Percentiles rank a stretch among this genome's conserved stretches.
Conservation (phyloP, 352 stramenopile genomes). For the Pythium phragmitis region DNA sequence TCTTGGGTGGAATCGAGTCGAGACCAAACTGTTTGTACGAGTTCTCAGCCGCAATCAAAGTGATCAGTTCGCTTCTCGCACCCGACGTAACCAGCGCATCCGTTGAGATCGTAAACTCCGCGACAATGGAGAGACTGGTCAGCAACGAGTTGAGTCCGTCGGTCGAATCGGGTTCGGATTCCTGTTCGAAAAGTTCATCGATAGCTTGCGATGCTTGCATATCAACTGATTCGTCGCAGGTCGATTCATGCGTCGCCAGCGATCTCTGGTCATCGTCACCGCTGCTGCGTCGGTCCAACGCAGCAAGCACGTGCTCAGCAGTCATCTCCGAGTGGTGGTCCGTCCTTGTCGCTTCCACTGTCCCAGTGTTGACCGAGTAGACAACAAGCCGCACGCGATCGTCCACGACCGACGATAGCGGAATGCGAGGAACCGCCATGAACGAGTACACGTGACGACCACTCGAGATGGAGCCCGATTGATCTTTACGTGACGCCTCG, state of each 20-base stretch:
- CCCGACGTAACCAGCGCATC: conserved; percentile 60
- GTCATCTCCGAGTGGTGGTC: conserved; percentile 73
- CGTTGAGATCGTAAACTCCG: conserved; percentile 75
- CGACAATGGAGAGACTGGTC: conserved; percentile 49
- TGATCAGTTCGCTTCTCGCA: conserved; percentile 58
- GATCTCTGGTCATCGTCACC: conserved; percentile 31
- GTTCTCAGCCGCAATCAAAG: conserved; percentile 60
- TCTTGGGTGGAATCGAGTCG: conserved; percentile 54
- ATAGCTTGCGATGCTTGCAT: conserved; percentile 50
- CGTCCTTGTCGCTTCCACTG: conserved; percentile 19
- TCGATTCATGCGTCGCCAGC: conserved; percentile 15
- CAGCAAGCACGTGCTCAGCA: conserved; percentile 63
- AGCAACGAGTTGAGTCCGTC: conserved; percentile 30
- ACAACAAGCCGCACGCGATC: conserved; percentile 80
- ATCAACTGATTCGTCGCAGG: conserved; percentile 20
- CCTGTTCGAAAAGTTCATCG: conserved; percentile 80
- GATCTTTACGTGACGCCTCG: conserved; percentile 54
- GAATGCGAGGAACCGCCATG: conserved; percentile 76
- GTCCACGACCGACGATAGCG: conserved; percentile 41
- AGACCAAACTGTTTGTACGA: conserved; percentile 74
- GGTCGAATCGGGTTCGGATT: conserved; percentile 57
- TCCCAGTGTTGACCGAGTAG: conserved; percentile 54
- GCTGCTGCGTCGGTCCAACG: conserved; percentile 61
- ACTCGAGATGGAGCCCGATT: conserved; percentile 14
- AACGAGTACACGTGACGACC: conserved; percentile 78